Base-by-base conservation (phyloP, 306 rosid genomes). In the Citrullus mucosospermus region DNA sequence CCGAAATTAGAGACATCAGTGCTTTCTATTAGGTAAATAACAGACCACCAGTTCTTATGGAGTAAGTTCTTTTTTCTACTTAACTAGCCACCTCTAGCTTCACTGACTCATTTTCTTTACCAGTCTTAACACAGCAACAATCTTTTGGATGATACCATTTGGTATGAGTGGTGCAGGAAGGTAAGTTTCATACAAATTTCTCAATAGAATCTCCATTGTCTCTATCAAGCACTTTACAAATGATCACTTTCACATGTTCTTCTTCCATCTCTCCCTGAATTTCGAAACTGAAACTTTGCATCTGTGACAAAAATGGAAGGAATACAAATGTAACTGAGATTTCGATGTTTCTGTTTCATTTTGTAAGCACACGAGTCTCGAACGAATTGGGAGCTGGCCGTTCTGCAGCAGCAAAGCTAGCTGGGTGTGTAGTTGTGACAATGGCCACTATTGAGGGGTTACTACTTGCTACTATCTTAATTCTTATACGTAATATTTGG, bases 81-180 rank as follows among this genome's bases (percentile, higher is more conserved):
- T 11, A 77, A 18, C 34, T 60, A 61, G 43, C n/a, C 17, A 63
- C 44, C 50, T 60, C 34, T 14, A 48, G 60, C 43, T 78, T 61
- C 60, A 60, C 73, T 67, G 25, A 79, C 63, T 12, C 73, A 51
- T 25, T 15, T 30, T 0, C 25, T 36, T 81, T 83, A 17, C 81
- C 86, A 91, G 97, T 80, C 84, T 91, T 72, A 91, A 89, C 79
- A 93, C 96, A 15, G 80, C 82, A 34, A 71, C 88, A 79, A 80
- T 76, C 7, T 81, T 87, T 77, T 93, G 96, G 94, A 89, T 84
- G 91, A 85, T 93, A 84, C 88, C 96, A 28, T 93, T 85, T 78
- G 94, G 96, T 81, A 88, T 93, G 51, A 81, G 98, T 83, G 83
- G 86, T 81, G 92, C 96, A 48, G 88, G 82, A 48, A 91, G 98